Evolutionary conservation across 2,329 filamentous ascomycete species (phyloP), one percentile per base, ranked within the genome.

Genomic region (Nemania sp.): DNA sequence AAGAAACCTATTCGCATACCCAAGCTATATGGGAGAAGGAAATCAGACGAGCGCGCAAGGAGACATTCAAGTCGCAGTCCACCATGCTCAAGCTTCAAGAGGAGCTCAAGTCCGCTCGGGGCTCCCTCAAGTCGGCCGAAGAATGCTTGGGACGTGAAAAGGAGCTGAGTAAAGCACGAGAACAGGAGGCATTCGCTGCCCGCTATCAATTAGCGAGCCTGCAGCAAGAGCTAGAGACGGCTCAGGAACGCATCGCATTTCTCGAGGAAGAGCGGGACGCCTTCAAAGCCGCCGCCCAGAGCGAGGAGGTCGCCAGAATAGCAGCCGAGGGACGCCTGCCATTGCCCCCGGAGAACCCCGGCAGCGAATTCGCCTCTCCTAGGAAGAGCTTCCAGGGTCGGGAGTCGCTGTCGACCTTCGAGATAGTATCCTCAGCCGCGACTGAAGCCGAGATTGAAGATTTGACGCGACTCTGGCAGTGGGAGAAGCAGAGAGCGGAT

Each of bases 251-350:
- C 48, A 79, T 90, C 67, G 86, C 83, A 72, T 76, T 88, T 34
- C 80, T 90, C 15, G 89, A 92, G 71, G 85, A 90, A 70, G 90
- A 93, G 74, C 87, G 89, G 7, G 89, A 92, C 72, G 86, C 88
- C 2, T 83, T 90, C 70, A 90, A 89, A 76, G 87, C 84, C 2
- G 86, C 87, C 52, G 83, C 90, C 34, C 83, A 89, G 75, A 89
- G 90, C 68, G 89, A 92, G 69, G 89, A 91, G 71, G 83, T 91
- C 21, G 84, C 87, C 18, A 83, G 87, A 51, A 88, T 92, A 54
- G 89, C 90, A 2, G 87, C 88, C 20, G 88, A 92, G 72, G 89
- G 88, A 17, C 83, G 81, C 46, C 83, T 92, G 55, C 87, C 89
- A 2, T 77, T 91, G 12, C 89, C 89, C 1, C 72, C 76, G 0